Conservation (phyloP, 345 rosid species). For the Populus euphratica region DNA sequence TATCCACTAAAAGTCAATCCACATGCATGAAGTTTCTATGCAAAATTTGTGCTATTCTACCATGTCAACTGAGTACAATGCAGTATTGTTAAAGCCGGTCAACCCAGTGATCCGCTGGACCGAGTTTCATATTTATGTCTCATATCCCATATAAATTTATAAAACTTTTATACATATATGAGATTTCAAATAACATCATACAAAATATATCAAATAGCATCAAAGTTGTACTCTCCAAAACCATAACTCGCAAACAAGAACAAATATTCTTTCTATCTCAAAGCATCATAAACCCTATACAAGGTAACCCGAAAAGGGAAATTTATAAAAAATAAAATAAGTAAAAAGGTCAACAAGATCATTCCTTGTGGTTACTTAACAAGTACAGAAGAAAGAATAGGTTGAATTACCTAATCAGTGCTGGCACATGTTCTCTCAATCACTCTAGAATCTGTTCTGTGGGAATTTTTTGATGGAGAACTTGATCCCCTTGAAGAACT, state of each 20-base stretch:
- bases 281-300: constrained; percentile 50
- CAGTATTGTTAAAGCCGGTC: too few relatives aligned
- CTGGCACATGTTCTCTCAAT: constrained; percentile 79
- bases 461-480: constrained; percentile 85
- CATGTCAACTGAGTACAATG: background rate
- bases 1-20: background rate
- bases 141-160: background rate
- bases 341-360: constrained; percentile 16
- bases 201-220: constrained; percentile 4
- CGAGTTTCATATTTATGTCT: too few relatives aligned
- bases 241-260: constrained; percentile 9
- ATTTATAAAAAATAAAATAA: background rate
- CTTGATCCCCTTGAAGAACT: constrained; percentile 87
- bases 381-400: constrained; percentile 17
- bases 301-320: constrained; percentile 20
- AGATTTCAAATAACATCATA: constrained; percentile 11
- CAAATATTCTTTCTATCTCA: constrained; percentile 20
- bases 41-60: background rate
- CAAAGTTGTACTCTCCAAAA: constrained; percentile 12
- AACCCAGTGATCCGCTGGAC: too few relatives aligned
- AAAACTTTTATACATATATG: constrained; percentile 13
- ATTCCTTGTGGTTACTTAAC: constrained; percentile 24
- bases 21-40: constrained; percentile 1
- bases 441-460: constrained; percentile 73
- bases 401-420: constrained; percentile 42